Evolutionary conservation across 2,329 filamentous ascomycete genomes (phyloP).

Genomic region (Claviceps sp.): DNA sequence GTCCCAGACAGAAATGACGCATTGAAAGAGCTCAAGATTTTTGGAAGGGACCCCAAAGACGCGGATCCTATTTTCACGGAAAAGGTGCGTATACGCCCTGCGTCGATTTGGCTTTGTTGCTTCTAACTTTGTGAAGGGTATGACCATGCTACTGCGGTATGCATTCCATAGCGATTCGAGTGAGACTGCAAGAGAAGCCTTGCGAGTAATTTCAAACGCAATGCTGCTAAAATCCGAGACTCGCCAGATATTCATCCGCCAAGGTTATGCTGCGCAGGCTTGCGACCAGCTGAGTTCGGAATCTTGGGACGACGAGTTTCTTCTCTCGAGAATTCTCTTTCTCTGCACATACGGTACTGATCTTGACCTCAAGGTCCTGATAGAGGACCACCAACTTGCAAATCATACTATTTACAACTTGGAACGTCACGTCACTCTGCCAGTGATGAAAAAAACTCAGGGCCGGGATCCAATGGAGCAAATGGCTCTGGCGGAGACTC

Average conservation of each 20-base stretch:
- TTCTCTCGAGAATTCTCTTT: slow-evolving; percentile 36
- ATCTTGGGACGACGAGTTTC: slow-evolving; percentile 72
- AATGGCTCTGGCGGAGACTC: slow-evolving; percentile 68
- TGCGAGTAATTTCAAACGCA: slow-evolving; percentile 72
- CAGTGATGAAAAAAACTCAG: slow-evolving; percentile 17
- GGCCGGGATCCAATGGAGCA: slow-evolving; percentile 49
- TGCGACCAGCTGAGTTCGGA: slow-evolving; percentile 61
- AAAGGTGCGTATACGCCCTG: slow-evolving; percentile 35
- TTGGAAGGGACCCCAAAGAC: slow-evolving; percentile 52
- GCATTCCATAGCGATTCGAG: slow-evolving; percentile 54
- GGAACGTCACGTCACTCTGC: slow-evolving; percentile 47
- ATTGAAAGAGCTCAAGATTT: slow-evolving; percentile 55
- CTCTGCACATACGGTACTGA: slow-evolving; percentile 36
- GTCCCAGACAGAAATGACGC: slow-evolving; percentile 45
- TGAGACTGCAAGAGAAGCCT: slow-evolving; percentile 57
- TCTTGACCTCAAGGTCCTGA: slow-evolving; percentile 35
- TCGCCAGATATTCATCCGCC: slow-evolving; percentile 18
- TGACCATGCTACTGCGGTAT: slow-evolving; percentile 57
- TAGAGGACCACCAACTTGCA: slow-evolving; percentile 25
- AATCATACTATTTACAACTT: slow-evolving; percentile 57
- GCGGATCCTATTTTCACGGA: slow-evolving; percentile 77
- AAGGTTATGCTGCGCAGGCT: slow-evolving; percentile 46
- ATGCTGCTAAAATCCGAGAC: slow-evolving; percentile 42
- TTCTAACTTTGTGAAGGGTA: slow-evolving; percentile 43
- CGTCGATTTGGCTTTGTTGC: neutral